A percentile compares a stretch with the other conserved stretches of the same genome.
Evolutionary conservation across 23 red algal genomes (phyloP).

Genomic region (Pyropia yezoensis): DNA sequence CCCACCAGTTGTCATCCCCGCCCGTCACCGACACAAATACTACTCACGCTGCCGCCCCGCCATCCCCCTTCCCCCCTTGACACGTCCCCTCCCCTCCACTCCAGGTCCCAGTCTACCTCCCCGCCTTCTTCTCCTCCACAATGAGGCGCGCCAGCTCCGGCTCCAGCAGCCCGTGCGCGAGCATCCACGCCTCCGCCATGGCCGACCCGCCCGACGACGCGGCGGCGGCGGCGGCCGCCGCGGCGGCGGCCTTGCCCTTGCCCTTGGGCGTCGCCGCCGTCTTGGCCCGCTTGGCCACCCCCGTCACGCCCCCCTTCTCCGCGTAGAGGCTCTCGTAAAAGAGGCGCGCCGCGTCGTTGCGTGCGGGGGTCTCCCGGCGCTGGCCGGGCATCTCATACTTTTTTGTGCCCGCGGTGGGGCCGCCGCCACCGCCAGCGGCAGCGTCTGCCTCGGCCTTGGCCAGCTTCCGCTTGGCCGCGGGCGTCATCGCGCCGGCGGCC

Average conservation of each 20-base stretch:
- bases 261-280: neutral
- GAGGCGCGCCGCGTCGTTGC: conserved; percentile 70
- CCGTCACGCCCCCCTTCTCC: conserved; percentile 29
- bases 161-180: conserved; percentile 70
- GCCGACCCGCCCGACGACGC: neutral
- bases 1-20: no score
- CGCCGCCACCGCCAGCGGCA: no score
- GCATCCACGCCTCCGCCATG: conserved; percentile 71
- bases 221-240: no score
- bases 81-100: no score
- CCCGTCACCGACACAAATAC: no score
- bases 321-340: conserved; percentile 88
- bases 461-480: conserved; percentile 4
- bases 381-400: conserved; percentile 84
- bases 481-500: neutral
- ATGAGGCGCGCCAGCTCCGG: conserved; percentile 20
- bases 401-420: neutral
- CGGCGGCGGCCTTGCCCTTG: conserved; percentile 1
- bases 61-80: no score
- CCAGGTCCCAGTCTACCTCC: no score
- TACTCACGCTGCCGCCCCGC: no score
- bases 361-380: conserved; percentile 48
- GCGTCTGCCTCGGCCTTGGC: conserved; percentile 5
- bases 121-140: conserved; percentile 1
- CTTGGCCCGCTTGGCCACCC: neutral